A percentile compares a stretch with the other conserved stretches of the same genome.
phyloP scores from a whole-genome alignment of 139 green algal genomes.

The Medakamo hakoo region DNA sequence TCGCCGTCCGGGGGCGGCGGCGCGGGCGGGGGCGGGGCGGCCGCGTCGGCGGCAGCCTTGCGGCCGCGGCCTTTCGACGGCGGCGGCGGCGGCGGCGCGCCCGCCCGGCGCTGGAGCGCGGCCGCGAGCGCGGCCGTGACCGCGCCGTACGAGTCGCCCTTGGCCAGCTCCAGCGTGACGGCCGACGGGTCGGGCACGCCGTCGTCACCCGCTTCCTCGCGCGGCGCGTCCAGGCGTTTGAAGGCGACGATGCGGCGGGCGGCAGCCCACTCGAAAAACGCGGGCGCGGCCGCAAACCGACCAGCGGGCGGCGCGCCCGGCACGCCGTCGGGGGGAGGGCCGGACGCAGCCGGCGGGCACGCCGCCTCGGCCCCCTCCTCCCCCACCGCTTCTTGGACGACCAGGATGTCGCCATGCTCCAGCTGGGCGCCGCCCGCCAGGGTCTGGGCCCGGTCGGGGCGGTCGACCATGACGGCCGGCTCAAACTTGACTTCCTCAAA shows the following conservation, averaged over 20 bases:
- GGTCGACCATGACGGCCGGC: conserved; percentile 59
- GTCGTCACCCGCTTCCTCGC: conserved; percentile 7
- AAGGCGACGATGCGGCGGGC: conserved; percentile 46
- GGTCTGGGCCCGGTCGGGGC: conserved; percentile 7
- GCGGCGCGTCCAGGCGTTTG: conserved; percentile 29
- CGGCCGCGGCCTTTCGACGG: neutral
- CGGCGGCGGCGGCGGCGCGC: neutral
- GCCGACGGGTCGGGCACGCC: conserved; percentile 48
- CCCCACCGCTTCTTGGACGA: conserved; percentile 41
- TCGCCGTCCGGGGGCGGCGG: conserved; percentile 17
- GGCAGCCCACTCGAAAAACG: conserved; percentile 56
- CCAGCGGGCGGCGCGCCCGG: neutral
- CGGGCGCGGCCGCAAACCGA: conserved; percentile 10
- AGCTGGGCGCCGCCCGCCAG: conserved; percentile 32
- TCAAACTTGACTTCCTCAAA: conserved; percentile 89
- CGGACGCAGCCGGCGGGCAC: neutral
- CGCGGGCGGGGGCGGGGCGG: conserved; percentile 12
- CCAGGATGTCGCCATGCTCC: conserved; percentile 78
- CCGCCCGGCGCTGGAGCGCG: conserved; percentile 33
- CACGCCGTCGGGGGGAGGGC: neutral
- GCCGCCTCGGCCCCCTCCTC: conserved; percentile 2
- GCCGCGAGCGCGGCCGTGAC: conserved; percentile 41
- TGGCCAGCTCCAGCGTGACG: conserved; percentile 70
- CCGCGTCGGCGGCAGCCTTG: conserved; percentile 8
- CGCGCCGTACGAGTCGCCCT: conserved; percentile 60